phyloP scores from a whole-genome alignment of 2,329 filamentous ascomycete genomes.

The Dothiorella sarmentorum region DNA sequence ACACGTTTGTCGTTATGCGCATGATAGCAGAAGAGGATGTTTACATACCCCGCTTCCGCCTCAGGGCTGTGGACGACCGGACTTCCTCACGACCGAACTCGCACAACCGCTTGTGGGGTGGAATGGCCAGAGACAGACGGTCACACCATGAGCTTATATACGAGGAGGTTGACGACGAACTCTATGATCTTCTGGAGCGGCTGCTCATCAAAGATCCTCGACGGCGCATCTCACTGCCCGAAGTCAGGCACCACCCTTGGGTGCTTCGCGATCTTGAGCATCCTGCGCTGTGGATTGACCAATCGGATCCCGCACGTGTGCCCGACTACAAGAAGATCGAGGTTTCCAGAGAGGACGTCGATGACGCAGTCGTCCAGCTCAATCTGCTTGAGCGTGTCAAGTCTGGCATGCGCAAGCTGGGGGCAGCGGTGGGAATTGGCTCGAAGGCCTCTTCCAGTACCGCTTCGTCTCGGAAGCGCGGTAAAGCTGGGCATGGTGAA shows the following conservation, averaged over 20 bases:
- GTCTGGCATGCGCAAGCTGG: conserved; percentile 65
- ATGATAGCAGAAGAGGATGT: conserved; percentile 91
- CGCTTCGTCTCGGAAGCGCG: conserved; percentile 49
- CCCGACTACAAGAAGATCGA: conserved; percentile 82
- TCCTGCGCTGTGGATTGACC: conserved; percentile 79
- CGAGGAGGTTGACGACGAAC: conserved; percentile 76
- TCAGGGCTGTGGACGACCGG: conserved; percentile 64
- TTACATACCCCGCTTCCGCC: conserved; percentile 76
- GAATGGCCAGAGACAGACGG: conserved; percentile 65
- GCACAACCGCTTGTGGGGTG: conserved; percentile 43
- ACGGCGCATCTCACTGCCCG: conserved; percentile 80
- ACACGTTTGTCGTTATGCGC: conserved; percentile 87
- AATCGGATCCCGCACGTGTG: conserved; percentile 79
- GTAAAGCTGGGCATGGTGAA: conserved; percentile 53
- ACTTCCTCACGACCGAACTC: conserved; percentile 45
- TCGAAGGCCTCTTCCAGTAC: not conserved
- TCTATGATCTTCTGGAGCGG: conserved; percentile 73
- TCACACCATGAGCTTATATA: conserved; percentile 76
- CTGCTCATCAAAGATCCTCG: conserved; percentile 87
- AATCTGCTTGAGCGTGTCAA: conserved; percentile 81
- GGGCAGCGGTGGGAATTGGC: conserved; percentile 56
- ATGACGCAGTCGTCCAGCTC: conserved; percentile 83
- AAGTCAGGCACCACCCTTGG: conserved; percentile 94
- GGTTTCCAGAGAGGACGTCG: conserved; percentile 89
- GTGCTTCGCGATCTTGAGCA: conserved; percentile 73